A percentile compares a stretch with the other conserved stretches of the same genome.
phyloP scores from a whole-genome alignment of 495 filamentous ascomycete genomes.

The Podospora didyma region DNA sequence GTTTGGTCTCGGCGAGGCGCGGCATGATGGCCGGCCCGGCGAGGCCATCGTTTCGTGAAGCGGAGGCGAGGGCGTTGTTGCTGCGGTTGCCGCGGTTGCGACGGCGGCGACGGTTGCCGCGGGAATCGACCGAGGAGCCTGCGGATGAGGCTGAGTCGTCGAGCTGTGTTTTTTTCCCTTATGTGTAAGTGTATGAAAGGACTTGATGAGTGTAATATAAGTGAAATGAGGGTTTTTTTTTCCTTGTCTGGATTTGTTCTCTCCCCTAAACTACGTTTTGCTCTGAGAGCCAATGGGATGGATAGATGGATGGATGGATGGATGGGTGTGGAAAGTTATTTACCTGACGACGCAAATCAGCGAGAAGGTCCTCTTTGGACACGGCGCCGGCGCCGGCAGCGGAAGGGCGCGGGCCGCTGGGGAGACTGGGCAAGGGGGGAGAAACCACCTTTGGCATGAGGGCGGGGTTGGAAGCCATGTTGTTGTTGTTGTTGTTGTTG shows the following conservation, averaged over 20 bases:
- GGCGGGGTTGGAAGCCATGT: slow-evolving; percentile 25
- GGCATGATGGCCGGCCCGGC: slow-evolving; percentile 9
- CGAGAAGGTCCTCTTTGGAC: slow-evolving; percentile 20
- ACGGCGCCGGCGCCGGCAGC: slow-evolving; percentile 5
- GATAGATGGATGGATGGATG: too few species aligned
- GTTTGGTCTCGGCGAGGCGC: slow-evolving; percentile 29
- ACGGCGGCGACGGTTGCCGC: slow-evolving; percentile 22
- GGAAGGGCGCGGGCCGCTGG: slow-evolving; percentile 6
- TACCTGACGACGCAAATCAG: slow-evolving; percentile 28
- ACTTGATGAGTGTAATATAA: too few species aligned
- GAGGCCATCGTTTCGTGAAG: slow-evolving; percentile 7
- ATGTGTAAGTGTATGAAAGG: too few species aligned
- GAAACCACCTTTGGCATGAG: slow-evolving; percentile 28
- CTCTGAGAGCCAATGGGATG: too few species aligned
- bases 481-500: neutral
- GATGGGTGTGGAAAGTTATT: too few species aligned
- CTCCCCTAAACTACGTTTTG: too few species aligned
- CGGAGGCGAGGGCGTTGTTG: slow-evolving; percentile 20
- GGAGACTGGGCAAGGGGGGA: slow-evolving; percentile 6
- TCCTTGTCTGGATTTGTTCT: neutral
- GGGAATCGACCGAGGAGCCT: slow-evolving; percentile 25
- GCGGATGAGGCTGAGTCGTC: slow-evolving; percentile 25
- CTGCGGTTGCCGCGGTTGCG: slow-evolving; percentile 12
- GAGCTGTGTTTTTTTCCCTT: too few species aligned
- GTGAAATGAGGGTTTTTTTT: neutral